phyloP scores from a whole-genome alignment of 1,284 basidiomycete genomes.

The Ustilago xerochloae region DNA sequence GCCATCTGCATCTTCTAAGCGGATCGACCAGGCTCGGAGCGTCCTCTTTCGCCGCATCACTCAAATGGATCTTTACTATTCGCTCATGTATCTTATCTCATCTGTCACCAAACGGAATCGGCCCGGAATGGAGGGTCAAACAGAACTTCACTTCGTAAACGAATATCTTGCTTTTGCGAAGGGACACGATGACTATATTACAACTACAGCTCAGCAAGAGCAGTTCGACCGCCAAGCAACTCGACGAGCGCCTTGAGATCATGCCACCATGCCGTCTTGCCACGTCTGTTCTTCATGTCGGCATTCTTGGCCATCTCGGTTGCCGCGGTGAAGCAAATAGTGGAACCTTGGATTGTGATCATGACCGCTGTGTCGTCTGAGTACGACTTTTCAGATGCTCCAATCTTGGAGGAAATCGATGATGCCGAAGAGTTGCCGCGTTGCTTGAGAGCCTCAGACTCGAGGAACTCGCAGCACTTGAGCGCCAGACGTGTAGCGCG shows the following conservation, averaged over 20 bases:
- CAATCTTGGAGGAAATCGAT: constrained; percentile 43
- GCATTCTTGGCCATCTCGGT: constrained; percentile 84
- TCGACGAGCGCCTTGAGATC: constrained; percentile 56
- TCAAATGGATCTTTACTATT: too few relatives aligned
- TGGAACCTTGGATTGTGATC: constrained; percentile 86
- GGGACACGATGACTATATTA: constrained; percentile 2
- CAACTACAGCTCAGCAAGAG: constrained; percentile 38
- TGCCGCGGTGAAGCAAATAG: constrained; percentile 83
- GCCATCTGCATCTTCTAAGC: constrained; percentile 43
- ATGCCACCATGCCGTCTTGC: constrained; percentile 84
- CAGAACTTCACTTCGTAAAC: not conserved
- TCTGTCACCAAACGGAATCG: not conserved
- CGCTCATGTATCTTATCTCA: not conserved
- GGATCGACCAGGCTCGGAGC: not conserved
- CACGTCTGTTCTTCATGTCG: constrained; percentile 89
- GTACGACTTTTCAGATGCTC: constrained; percentile 64
- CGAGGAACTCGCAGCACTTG: constrained; percentile 93
- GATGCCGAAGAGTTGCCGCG: constrained; percentile 32
- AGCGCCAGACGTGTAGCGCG: constrained; percentile 89
- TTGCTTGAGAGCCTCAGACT: constrained; percentile 76
- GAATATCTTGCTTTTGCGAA: not conserved
- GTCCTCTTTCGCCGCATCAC: too few relatives aligned
- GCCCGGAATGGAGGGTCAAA: not conserved
- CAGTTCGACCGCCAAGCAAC: constrained; percentile 58
- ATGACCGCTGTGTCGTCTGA: constrained; percentile 80